Evolutionary conservation across 768 basidiomycete genomes (phyloP).

Genomic region (Tulasnella sp.): DNA sequence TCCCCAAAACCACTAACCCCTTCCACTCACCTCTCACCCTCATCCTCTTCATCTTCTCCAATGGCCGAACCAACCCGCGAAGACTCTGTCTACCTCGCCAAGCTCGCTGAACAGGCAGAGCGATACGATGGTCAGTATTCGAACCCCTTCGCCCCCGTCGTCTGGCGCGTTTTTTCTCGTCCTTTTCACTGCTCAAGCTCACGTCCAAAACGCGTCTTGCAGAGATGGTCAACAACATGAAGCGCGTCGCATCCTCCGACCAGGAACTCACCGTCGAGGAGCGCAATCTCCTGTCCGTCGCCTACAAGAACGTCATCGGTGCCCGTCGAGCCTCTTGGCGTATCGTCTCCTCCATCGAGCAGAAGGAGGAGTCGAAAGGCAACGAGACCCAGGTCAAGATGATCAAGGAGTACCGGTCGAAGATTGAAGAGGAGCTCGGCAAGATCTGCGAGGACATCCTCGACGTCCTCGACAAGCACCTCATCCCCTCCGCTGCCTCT

Average conservation of each 20-base stretch:
- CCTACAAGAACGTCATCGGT: constrained; percentile 82
- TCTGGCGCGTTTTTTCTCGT: not conserved
- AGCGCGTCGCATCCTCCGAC: constrained; percentile 53
- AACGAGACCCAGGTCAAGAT: constrained; percentile 53
- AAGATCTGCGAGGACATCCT: constrained; percentile 58
- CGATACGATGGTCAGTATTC: constrained; percentile 73
- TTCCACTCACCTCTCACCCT: not conserved
- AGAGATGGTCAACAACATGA: constrained; percentile 57
- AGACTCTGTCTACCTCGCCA: constrained; percentile 66
- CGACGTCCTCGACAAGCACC: constrained; percentile 43
- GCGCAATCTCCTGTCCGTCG: constrained; percentile 57
- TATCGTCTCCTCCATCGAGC: constrained; percentile 59
- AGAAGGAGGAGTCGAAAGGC: constrained; percentile 55
- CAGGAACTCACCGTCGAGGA: constrained; percentile 57
- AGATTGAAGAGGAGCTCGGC: constrained; percentile 55
- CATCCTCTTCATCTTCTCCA: not conserved
- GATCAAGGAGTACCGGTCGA: constrained; percentile 54
- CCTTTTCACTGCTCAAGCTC: not conserved
- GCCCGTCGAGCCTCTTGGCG: constrained; percentile 81
- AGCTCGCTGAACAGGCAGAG: constrained; percentile 85
- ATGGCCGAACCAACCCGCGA: constrained; percentile 42
- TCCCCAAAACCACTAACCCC: not conserved
- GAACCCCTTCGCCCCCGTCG: constrained; percentile 1
- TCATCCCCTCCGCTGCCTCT: constrained; percentile 63
- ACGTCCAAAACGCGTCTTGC: not conserved